Base-by-base conservation (phyloP, 2,329 filamentous ascomycete genomes). In the Colletotrichum liriopes region DNA sequence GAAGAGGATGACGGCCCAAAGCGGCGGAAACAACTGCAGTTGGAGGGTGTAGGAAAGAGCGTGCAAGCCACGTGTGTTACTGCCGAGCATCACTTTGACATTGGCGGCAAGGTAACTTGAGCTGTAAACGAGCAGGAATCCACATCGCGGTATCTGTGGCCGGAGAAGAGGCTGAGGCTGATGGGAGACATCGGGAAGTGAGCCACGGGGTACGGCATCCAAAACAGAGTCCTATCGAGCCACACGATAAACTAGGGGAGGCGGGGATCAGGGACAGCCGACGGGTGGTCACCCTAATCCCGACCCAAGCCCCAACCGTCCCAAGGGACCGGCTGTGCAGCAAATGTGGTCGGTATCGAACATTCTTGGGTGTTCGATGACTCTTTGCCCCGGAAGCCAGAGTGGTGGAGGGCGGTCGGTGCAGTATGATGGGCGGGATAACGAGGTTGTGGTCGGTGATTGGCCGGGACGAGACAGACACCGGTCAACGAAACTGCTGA, bases 141-240 rank as follows among this genome's bases (percentile, higher is more conserved):
- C 43, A 45, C 35, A 49, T 32, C 18, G 32, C 43, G 55, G 58
- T 20, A 54, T 63, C 43, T 47, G 39, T 45, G 49, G 58, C 51
- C 59, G n/a, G 59, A 55, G 69, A 59, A 69, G 69, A 58, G 71
- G 51, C 52, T 71, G 71, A 41, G 66, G 71, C 67, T 73, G 67
- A 73, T 71, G 52, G 37, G 56, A 45, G 61, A 43, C 51, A 65
- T 56, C 49, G 54, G 62, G 43, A 67, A 23, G 35, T 45, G 26
- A 18, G 26, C 32, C 29, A 58, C 39, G 58, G 51, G 20, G 43
- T 37, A 37, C 39, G 64, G 49, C 41, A 59, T 35, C 4, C n/a
- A 26, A 23, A 49, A 20, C 41, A 47, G 26, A 6, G 26, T 35
- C 60, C 37, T 11, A 61, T 64, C 52, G 35, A 66, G 55, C 47